phyloP scores from a whole-genome alignment of 768 basidiomycete species.

The Amanita pallidorosea region DNA sequence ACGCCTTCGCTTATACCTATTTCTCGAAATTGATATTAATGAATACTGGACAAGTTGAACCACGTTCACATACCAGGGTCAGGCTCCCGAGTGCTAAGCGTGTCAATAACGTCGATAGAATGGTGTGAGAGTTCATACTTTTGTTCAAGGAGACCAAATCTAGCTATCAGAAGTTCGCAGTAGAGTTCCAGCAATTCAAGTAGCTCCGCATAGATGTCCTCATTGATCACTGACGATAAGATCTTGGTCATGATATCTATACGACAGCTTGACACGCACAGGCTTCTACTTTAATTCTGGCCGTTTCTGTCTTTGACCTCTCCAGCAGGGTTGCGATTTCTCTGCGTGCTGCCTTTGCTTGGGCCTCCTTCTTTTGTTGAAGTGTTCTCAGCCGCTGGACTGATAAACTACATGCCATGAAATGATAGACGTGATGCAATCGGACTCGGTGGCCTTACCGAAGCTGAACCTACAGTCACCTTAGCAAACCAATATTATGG shows the following conservation, averaged over 20 bases:
- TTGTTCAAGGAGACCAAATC: slow-evolving; percentile 87
- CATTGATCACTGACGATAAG: slow-evolving; percentile 54
- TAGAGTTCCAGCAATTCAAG: slow-evolving; percentile 91
- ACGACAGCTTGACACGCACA: slow-evolving; percentile 33
- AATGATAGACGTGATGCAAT: slow-evolving; percentile 2
- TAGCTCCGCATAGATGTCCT: slow-evolving; percentile 78
- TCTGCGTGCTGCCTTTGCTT: slow-evolving; percentile 56
- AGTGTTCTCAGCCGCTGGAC: slow-evolving; percentile 78
- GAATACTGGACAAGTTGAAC: neutral
- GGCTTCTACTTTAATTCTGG: slow-evolving; percentile 77
- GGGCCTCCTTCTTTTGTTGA: slow-evolving; percentile 88
- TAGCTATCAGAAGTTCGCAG: slow-evolving; percentile 84
- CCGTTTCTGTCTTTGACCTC: slow-evolving; percentile 73
- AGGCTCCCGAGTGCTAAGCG: slow-evolving; percentile 60
- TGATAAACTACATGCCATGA: slow-evolving; percentile 43
- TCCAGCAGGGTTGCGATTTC: slow-evolving; percentile 79
- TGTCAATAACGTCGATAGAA: slow-evolving; percentile 8
- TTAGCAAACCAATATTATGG: slow-evolving; percentile 4
- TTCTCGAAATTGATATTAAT: neutral
- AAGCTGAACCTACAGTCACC: slow-evolving; percentile 27
- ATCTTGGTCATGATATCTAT: slow-evolving; percentile 4
- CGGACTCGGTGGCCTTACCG: slow-evolving; percentile 17
- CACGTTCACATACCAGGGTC: slow-evolving; percentile 50
- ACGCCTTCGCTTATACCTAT: slow-evolving; percentile 64
- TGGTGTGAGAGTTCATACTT: slow-evolving; percentile 39